Percentiles rank a stretch among this genome's conserved stretches.
Evolutionary conservation across 495 filamentous ascomycete species (phyloP).

Genomic region (Podospora tetraspora): DNA sequence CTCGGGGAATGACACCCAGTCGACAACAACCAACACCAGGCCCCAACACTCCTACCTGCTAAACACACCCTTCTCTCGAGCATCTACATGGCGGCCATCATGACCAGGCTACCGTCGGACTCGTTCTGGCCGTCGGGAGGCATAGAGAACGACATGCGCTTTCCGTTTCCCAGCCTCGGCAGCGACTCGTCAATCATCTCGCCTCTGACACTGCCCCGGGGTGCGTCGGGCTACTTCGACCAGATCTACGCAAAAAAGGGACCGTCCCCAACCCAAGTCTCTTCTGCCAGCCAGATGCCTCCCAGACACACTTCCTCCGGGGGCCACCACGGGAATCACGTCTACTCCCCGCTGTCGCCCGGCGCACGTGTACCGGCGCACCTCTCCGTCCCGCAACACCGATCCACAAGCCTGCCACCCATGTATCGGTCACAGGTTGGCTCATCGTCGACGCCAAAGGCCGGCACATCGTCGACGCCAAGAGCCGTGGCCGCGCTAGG

Average conservation of each 20-base stretch:
- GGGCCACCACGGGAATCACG: slow-evolving; percentile 5
- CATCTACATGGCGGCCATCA: slow-evolving; percentile 17
- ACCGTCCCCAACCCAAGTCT: slow-evolving; percentile 4
- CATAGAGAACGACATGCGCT: slow-evolving; percentile 20
- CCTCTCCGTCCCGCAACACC: slow-evolving; percentile 24
- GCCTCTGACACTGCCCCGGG: slow-evolving; percentile 35
- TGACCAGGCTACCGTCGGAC: slow-evolving; percentile 30
- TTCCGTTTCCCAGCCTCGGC: slow-evolving; percentile 26
- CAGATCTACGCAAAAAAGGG: slow-evolving; percentile 10
- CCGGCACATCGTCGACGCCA: slow-evolving; percentile 2
- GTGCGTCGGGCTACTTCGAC: slow-evolving; percentile 34
- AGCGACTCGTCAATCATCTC: slow-evolving; percentile 37
- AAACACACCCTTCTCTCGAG: neutral
- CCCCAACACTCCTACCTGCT: neutral
- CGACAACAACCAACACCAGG: neutral
- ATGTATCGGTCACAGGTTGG: slow-evolving; percentile 5
- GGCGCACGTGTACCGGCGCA: slow-evolving; percentile 21
- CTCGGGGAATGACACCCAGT: neutral
- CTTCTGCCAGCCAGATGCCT: slow-evolving; percentile 3
- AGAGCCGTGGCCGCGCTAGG: neutral
- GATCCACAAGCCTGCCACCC: slow-evolving; percentile 23
- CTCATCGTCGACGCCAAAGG: neutral
- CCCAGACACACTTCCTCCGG: neutral
- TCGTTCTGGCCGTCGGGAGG: slow-evolving; percentile 29
- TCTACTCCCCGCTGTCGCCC: slow-evolving; percentile 28